Conservation (phyloP, 306 rosid genomes). For the Ormosia emarginata region DNA sequence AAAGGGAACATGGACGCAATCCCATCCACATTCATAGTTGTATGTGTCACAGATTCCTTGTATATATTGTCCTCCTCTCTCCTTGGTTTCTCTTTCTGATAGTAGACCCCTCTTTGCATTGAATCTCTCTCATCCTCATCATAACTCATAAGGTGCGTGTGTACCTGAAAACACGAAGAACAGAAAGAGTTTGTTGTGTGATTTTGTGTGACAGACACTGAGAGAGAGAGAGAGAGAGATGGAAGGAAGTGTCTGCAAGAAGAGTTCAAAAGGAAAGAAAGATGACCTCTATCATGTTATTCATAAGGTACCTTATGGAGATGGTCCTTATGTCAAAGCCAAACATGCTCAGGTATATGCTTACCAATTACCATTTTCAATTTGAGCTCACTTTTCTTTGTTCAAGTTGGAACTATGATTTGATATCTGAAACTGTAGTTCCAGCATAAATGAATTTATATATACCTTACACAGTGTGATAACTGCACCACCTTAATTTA, state of each 20-base stretch:
- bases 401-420: neutral
- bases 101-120: neutral
- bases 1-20: constrained; percentile 20
- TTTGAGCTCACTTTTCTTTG: neutral
- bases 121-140: constrained; percentile 10
- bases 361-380: neutral
- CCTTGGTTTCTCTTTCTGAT: neutral
- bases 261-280: constrained; percentile 38
- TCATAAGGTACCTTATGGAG: constrained; percentile 83
- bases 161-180: neutral
- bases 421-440: neutral
- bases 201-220: neutral
- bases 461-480: neutral
- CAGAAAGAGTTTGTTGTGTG: neutral
- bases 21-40: constrained; percentile 28
- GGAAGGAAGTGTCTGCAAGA: constrained; percentile 32
- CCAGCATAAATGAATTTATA: neutral
- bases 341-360: constrained; percentile 81
- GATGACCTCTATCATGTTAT: constrained; percentile 77
- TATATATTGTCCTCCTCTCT: constrained; percentile 21
- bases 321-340: constrained; percentile 85
- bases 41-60: constrained; percentile 7
- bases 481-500: neutral
- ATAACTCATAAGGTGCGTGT: constrained; percentile 6
- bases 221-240: constrained; percentile 20